Conservation (phyloP, 345 rosid species). For the Eucalyptus albens region DNA sequence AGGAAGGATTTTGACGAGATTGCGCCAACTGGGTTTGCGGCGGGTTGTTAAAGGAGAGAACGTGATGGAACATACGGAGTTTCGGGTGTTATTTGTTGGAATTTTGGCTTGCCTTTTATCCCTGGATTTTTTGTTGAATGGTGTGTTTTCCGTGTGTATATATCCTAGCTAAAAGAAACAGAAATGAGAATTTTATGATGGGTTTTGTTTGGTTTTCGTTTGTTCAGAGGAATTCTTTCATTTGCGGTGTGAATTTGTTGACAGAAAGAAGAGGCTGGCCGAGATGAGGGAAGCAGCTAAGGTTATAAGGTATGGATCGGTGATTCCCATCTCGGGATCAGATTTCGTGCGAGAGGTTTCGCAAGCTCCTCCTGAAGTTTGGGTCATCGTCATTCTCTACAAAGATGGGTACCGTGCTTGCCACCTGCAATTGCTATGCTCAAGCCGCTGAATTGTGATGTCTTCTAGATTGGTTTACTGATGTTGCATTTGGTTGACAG, state of each 20-base stretch:
- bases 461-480: neutral
- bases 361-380: constrained; percentile 82
- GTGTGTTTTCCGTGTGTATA: neutral
- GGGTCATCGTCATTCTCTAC: constrained; percentile 91
- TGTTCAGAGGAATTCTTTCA: neutral
- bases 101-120: neutral
- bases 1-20: neutral
- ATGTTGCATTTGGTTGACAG: constrained; percentile 5
- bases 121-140: neutral
- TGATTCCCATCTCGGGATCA: constrained; percentile 80
- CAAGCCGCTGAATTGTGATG: neutral
- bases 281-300: constrained; percentile 76
- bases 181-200: neutral
- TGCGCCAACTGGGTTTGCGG: neutral
- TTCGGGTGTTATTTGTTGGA: neutral
- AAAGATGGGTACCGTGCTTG: constrained; percentile 62
- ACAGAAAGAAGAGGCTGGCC: constrained; percentile 82
- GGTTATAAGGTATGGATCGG: constrained; percentile 56
- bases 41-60: neutral
- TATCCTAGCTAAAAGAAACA: neutral
- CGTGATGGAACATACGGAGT: neutral
- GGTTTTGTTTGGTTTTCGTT: neutral
- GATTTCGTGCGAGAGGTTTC: constrained; percentile 90
- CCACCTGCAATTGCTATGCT: neutral
- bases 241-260: neutral